A percentile compares a stretch with the other conserved stretches of the same genome.
phyloP scores from a whole-genome alignment of 305 asterid genomes.

The Solanum hybrid region DNA sequence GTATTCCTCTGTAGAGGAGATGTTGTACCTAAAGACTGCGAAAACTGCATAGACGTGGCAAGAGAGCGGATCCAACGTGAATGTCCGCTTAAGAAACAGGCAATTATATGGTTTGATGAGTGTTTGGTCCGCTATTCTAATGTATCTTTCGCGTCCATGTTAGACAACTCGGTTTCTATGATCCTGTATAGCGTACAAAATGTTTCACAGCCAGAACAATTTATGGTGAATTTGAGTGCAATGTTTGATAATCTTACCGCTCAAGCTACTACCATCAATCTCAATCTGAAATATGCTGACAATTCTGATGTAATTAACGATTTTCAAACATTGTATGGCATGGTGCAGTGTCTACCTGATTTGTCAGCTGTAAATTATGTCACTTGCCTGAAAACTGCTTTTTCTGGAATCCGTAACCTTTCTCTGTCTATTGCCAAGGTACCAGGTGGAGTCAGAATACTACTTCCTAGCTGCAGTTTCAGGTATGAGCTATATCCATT shows the following conservation, averaged over 20 bases:
- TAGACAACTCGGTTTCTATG: rapidly evolving
- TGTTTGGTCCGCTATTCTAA: not conserved
- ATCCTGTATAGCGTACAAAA: no score
- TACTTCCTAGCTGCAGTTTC: not conserved
- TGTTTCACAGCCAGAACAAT: no score
- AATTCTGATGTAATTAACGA: not conserved
- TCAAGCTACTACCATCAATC: no score
- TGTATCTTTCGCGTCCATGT: not conserved
- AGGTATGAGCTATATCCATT: not conserved
- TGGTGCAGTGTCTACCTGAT: conserved; percentile 11
- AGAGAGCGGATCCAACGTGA: not conserved
- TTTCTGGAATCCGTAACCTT: no score
- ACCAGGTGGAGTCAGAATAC: not conserved
- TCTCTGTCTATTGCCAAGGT: not conserved
- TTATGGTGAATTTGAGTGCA: no score
- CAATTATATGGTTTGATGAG: not conserved
- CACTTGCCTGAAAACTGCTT: not conserved
- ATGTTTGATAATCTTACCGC: no score
- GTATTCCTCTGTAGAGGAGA: not conserved
- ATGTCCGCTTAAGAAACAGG: not conserved
- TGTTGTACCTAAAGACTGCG: not conserved
- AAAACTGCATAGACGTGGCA: not conserved
- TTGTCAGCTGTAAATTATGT: not conserved
- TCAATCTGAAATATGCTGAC: not conserved
- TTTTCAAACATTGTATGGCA: not conserved